These are phyloP conservation scores for Colletotrichum sp. DNA, from an alignment of 2,329 filamentous ascomycete species.

Conservation along the genomic window DNA sequence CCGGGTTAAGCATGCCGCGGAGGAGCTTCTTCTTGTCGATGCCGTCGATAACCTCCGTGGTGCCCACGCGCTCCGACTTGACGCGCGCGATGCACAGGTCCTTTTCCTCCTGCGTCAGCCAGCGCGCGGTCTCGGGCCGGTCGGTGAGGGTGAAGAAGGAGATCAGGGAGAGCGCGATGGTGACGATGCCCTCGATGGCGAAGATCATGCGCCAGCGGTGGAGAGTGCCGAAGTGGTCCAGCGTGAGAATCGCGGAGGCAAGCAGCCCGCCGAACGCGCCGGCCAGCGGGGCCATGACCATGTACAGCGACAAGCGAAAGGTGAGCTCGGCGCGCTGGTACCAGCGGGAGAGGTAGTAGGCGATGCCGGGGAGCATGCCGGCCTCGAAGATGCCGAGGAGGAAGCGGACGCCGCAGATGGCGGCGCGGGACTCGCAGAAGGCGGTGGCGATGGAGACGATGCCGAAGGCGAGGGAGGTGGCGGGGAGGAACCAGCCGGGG, in stretches of 20 bases:
- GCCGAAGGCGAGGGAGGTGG: constrained; percentile 67
- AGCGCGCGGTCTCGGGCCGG: constrained; percentile 69
- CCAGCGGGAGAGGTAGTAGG: constrained; percentile 76
- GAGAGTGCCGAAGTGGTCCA: constrained; percentile 62
- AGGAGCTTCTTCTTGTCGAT: constrained; percentile 64
- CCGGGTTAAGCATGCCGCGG: constrained; percentile 67
- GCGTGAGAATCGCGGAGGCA: constrained; percentile 66
- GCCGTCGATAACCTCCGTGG: constrained; percentile 64
- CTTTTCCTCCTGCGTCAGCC: constrained; percentile 71
- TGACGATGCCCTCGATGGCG: constrained; percentile 70
- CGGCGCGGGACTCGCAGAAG: constrained; percentile 61
- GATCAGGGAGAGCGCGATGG: constrained; percentile 49
- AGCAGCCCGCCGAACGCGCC: constrained; percentile 75
- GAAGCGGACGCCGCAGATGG: constrained; percentile 67
- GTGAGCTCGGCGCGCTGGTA: constrained; percentile 72
- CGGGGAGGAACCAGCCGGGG: constrained; percentile 74
- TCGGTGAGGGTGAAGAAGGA: constrained; percentile 71
- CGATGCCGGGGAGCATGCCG: constrained; percentile 75
- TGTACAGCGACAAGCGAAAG: constrained; percentile 71
- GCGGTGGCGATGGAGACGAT: constrained; percentile 68
- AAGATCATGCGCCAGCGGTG: constrained; percentile 73
- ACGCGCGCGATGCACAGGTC: constrained; percentile 69
- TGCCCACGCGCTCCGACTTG: constrained; percentile 70
- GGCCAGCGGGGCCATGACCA: constrained; percentile 73
- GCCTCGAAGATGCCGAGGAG: constrained; percentile 74